These are phyloP conservation scores for Scytalidium sp. DNA, from an alignment of 2,329 filamentous ascomycete species.

Conservation along the genomic window DNA sequence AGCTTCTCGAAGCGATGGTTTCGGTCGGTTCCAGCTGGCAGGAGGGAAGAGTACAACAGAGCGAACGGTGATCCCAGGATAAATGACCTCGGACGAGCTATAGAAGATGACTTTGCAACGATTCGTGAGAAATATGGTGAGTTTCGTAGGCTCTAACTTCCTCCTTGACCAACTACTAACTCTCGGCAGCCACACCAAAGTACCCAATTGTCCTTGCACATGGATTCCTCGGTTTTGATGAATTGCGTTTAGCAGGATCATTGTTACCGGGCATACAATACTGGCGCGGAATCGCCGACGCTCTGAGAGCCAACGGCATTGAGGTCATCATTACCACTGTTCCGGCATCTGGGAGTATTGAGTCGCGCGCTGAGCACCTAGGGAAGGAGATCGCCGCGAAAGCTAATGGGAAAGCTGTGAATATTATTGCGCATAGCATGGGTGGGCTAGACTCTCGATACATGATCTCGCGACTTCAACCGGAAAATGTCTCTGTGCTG, in stretches of 20 bases:
- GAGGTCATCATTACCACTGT: slow-evolving; percentile 60
- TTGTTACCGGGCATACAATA: slow-evolving; percentile 57
- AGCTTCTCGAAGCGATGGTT: not conserved
- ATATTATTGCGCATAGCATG: slow-evolving; percentile 72
- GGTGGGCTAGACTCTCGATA: slow-evolving; percentile 63
- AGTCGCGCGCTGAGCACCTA: slow-evolving; percentile 57
- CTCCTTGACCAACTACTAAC: slow-evolving; percentile 4
- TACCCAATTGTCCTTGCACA: slow-evolving; percentile 64
- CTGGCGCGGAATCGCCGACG: slow-evolving; percentile 63
- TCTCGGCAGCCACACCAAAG: slow-evolving; percentile 45
- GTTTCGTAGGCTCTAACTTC: not conserved
- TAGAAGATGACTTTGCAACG: slow-evolving; percentile 60
- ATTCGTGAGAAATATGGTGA: slow-evolving; percentile 56
- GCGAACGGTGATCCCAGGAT: slow-evolving; percentile 42
- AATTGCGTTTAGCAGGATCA: slow-evolving; percentile 46
- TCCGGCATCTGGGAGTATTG: slow-evolving; percentile 58
- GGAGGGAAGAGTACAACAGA: slow-evolving; percentile 2
- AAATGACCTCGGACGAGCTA: slow-evolving; percentile 46
- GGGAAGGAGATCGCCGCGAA: slow-evolving; percentile 47
- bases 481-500: slow-evolving; percentile 40
- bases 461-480: slow-evolving; percentile 57
- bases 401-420: slow-evolving; percentile 57
- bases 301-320: slow-evolving; percentile 49
- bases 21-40: not conserved
- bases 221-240: slow-evolving; percentile 61